A percentile compares a stretch with the other conserved stretches of the same genome.
These are phyloP conservation scores for Oropetium thomaeum DNA, from an alignment of 176 grass and related monocot genomes.

Conservation along the genomic window DNA sequence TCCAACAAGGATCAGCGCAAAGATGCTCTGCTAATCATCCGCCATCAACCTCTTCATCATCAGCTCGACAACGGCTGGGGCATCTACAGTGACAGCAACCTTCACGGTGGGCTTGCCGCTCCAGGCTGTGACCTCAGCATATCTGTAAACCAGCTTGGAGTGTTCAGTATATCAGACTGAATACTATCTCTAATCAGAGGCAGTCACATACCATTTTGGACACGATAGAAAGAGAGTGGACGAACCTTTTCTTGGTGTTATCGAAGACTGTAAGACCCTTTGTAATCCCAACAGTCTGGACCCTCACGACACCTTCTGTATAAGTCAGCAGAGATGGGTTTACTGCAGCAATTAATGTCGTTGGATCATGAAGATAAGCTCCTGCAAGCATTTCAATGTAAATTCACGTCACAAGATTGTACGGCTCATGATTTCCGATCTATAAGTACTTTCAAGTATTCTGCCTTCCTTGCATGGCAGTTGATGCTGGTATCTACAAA, in stretches of 20 bases:
- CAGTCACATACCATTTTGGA: background rate
- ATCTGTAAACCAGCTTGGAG: slow-evolving; percentile 28
- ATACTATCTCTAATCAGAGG: background rate
- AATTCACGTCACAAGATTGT: slow-evolving; percentile 20
- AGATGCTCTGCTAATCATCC: slow-evolving; percentile 5
- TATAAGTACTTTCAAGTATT: background rate
- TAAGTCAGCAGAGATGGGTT: slow-evolving; percentile 88
- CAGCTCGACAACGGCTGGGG: slow-evolving; percentile 52
- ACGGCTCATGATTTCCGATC: background rate
- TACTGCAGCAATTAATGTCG: slow-evolving; percentile 69
- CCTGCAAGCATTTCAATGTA: slow-evolving; percentile 53
- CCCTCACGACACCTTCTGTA: slow-evolving; percentile 77
- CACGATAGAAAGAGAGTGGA: background rate
- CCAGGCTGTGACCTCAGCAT: slow-evolving; percentile 74
- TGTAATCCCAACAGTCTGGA: slow-evolving; percentile 79
- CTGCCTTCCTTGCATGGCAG: background rate
- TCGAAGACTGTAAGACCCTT: slow-evolving; percentile 84
- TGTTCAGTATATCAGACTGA: background rate
- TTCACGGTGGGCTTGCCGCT: slow-evolving; percentile 62
- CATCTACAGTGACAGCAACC: slow-evolving; percentile 88
- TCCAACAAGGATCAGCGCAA: background rate
- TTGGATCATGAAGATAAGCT: slow-evolving; percentile 92
- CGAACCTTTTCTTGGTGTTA: slow-evolving; percentile 78
- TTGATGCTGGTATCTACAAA: slow-evolving; percentile 5
- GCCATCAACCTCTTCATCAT: slow-evolving; percentile 70